Percentiles rank a stretch among this genome's conserved stretches.
These are phyloP conservation scores for Wickerhamiella galacta DNA, from an alignment of 805 yeast species.

Conservation along the genomic window DNA sequence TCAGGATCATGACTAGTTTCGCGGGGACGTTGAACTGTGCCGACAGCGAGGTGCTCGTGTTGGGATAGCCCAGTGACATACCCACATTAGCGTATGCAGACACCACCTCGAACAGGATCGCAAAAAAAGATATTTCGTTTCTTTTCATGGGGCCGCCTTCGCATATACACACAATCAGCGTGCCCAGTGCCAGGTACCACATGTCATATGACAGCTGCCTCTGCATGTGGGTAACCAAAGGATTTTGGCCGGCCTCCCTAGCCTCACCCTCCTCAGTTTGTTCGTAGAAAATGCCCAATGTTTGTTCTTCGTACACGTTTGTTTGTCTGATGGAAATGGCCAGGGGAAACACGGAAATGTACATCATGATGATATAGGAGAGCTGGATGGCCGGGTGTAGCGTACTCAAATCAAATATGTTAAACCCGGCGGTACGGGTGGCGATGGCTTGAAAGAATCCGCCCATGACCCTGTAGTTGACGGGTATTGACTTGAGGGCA, in stretches of 20 bases:
- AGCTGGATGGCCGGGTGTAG: slow-evolving; percentile 88
- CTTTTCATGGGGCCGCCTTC: slow-evolving; percentile 46
- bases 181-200: slow-evolving; percentile 81
- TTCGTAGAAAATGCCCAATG: slow-evolving; percentile 65
- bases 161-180: slow-evolving; percentile 72
- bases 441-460: slow-evolving; percentile 85
- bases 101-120: slow-evolving; percentile 68
- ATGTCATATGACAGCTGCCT: slow-evolving; percentile 85
- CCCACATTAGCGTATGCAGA: slow-evolving; percentile 98
- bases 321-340: slow-evolving; percentile 95
- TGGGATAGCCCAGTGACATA: slow-evolving; percentile 68
- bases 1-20: slow-evolving; percentile 68
- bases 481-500: slow-evolving; percentile 36
- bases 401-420: slow-evolving; percentile 48
- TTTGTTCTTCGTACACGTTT: slow-evolving; percentile 94
- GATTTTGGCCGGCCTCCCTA: slow-evolving; percentile 30
- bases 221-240: slow-evolving; percentile 43
- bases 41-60: slow-evolving; percentile 47
- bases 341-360: slow-evolving; percentile 86
- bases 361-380: slow-evolving; percentile 93
- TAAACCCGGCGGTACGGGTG: slow-evolving; percentile 87
- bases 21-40: slow-evolving; percentile 57
- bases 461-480: slow-evolving; percentile 55
- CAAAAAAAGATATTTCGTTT: slow-evolving; percentile 26
- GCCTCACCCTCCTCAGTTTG: slow-evolving; percentile 16